Conservation (phyloP, 148 eudicot genomes). For the Linanthus parryae region DNA sequence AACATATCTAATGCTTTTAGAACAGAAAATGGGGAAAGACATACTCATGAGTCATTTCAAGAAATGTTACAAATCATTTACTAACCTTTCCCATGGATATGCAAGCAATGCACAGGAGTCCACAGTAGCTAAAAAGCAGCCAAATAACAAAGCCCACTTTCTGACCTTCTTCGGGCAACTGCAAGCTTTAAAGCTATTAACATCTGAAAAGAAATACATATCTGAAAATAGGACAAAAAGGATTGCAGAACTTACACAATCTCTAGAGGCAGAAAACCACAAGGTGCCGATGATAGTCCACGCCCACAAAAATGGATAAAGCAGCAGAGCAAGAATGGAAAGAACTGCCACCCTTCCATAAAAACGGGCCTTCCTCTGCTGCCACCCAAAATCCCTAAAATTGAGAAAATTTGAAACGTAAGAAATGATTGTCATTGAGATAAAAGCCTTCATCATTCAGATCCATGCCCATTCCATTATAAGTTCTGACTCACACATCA, state of each 20-base stretch:
- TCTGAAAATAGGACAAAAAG: not conserved
- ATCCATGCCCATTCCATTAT: too few relatives aligned
- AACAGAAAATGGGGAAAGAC: not conserved
- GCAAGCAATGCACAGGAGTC: constrained; percentile 78
- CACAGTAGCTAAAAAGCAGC: constrained; percentile 93
- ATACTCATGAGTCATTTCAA: too few relatives aligned
- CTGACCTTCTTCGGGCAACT: constrained; percentile 96
- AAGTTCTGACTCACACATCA: too few relatives aligned
- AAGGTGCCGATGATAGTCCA: constrained; percentile 87
- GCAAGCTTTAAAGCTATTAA: constrained; percentile 15
- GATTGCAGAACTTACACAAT: constrained; percentile 51
- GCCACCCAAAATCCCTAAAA: constrained; percentile 91
- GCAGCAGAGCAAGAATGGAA: constrained; percentile 59
- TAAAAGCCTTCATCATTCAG: too few relatives aligned
- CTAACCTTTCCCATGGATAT: constrained; percentile 69
- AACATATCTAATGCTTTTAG: not conserved
- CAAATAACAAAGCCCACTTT: constrained; percentile 95
- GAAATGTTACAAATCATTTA: not conserved
- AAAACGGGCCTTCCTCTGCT: constrained; percentile 87
- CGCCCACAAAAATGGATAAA: constrained; percentile 90
- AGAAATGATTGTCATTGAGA: too few relatives aligned
- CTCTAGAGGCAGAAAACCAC: constrained; percentile 74
- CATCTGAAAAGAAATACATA: not conserved
- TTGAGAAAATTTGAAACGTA: not conserved
- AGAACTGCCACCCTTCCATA: constrained; percentile 84